These are phyloP conservation scores for Leishmania aethiopica DNA, from an alignment of 208 protist genomes.

Conservation along the genomic window DNA sequence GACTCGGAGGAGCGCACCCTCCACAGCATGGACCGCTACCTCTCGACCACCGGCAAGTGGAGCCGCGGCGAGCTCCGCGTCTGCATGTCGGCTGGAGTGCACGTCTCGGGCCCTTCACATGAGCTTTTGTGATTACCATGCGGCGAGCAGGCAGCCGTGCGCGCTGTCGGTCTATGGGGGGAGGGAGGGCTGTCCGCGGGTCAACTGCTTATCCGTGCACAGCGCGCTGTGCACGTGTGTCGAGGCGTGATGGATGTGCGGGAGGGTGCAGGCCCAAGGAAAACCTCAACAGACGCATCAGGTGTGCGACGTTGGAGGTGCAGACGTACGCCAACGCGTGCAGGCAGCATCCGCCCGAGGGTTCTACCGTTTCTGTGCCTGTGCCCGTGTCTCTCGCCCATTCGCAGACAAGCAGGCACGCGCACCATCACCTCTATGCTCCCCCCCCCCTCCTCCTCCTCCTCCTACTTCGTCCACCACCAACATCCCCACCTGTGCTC, in stretches of 20 bases:
- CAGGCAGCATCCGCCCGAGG: background rate
- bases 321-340: background rate
- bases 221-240: background rate
- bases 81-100: conserved; percentile 32
- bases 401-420: background rate
- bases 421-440: background rate
- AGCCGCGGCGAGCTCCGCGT: conserved; percentile 28
- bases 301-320: background rate
- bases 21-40: conserved; percentile 24
- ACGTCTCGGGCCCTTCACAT: background rate
- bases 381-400: background rate
- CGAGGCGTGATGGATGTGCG: background rate
- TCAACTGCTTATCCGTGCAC: background rate
- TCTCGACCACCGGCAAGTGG: conserved; percentile 32
- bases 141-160: background rate
- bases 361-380: background rate
- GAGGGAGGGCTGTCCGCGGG: background rate
- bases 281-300: background rate
- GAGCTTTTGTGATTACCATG: background rate
- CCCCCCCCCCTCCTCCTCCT: too few species aligned
- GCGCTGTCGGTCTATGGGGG: background rate
- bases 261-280: background rate
- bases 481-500: background rate
- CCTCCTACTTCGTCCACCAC: background rate
- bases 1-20: conserved; percentile 16